Base-by-base conservation (phyloP, 495 filamentous ascomycete species). In the Hypoxylon cercidicola region DNA sequence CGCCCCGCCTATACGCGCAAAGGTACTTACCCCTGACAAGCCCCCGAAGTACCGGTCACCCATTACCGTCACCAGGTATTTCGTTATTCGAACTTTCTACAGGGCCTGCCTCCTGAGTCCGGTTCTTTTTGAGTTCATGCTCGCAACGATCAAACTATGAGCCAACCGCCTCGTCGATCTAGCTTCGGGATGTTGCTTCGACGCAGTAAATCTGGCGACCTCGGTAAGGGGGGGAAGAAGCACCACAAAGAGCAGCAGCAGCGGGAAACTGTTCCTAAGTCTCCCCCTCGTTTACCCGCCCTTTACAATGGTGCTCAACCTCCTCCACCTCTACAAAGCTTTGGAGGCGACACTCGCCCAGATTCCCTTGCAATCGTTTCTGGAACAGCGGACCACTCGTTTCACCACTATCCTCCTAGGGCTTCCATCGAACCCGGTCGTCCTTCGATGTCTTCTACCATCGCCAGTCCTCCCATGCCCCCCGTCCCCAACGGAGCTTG, bases 241-340 rank as follows among this genome's bases (percentile, higher is more conserved):
- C 78, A 80, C 59, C 82, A 84, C 72, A 80, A 88, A 51, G 84
- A 85, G 65, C 85, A 85, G 63, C 85, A 85, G 63, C 87, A 87
- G 57, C 83, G 86, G 69, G 86, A 88, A 62, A 75, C 89, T 40
- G 82, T 92, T 45, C 83, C 90, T 53, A 85, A 87, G 66, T 81
- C 83, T 20, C 88, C 93, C 34, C 94, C 95, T 40, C 89, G 87
- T 69, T 86, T 97, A 23, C 95, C 94, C 20, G 89, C 88, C 57
- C 83, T 96, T 56, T 85, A 85, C 72, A 84, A 84, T 70, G 80
- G 82, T 48, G 75, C 75, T 40, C 74, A 88, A 20, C 84, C 90
- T 67, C 84, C 89, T 64, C 20, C 79, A 84, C 66, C 82, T 93
- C 49, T 84, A 87, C 72, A 68, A 55, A 70, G 86, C 84, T 93